Percentiles rank a stretch among this genome's conserved stretches.
Conservation (phyloP, 441 rosid species). For the Croton laevigatus region DNA sequence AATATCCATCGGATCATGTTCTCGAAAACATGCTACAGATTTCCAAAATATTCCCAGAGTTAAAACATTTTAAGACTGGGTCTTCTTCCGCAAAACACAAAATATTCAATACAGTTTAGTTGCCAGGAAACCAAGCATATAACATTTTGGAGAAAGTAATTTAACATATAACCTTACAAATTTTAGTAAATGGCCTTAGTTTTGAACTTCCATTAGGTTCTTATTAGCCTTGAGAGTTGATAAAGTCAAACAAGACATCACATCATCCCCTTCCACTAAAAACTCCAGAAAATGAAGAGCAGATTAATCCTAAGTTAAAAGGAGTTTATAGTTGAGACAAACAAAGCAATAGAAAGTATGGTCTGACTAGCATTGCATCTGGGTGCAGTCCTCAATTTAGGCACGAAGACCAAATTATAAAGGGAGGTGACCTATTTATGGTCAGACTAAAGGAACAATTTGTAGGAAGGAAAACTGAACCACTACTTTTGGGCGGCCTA, state of each 20-base stretch:
- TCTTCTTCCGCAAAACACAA: conserved; percentile 1
- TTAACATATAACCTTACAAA: not conserved
- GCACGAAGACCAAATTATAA: not conserved
- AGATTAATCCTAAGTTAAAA: not conserved
- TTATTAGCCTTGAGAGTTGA: not conserved
- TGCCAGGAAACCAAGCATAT: not conserved
- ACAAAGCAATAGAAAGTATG: not conserved
- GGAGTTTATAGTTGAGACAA: not conserved
- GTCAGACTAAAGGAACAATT: not conserved
- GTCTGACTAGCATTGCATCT: not conserved
- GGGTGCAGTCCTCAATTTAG: not conserved
- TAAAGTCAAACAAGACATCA: not conserved
- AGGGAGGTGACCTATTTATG: not conserved
- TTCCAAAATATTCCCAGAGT: too few species aligned
- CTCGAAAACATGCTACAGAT: not conserved
- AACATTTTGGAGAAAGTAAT: not conserved
- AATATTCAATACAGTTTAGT: not conserved
- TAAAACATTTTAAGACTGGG: not conserved
- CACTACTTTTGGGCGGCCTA: not conserved
- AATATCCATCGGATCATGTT: not conserved
- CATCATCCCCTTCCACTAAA: not conserved
- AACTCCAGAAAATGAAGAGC: not conserved
- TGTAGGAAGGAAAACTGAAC: not conserved
- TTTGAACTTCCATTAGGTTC: not conserved
- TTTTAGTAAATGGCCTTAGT: not conserved